Evolutionary conservation across 306 rosid species (phyloP), one percentile per base, ranked within the genome.

Genomic region (Cucurbita moschata): DNA sequence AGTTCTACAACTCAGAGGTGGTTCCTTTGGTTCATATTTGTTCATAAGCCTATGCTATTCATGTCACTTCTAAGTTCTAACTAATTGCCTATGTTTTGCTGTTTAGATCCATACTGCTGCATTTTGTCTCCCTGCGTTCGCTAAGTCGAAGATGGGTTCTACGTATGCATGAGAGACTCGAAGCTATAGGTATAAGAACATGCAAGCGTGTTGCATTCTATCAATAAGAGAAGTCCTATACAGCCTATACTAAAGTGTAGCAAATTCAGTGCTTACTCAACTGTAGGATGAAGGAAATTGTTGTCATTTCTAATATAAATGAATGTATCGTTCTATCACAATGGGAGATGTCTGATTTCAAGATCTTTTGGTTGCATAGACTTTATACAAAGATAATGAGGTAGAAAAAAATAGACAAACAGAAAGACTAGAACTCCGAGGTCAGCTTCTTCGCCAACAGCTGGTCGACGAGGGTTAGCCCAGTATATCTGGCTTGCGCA

Each of bases 401-500:
- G 97, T 61, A 88, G 85, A 79, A 86, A 87, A 53, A 90, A 83
- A 75, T 78, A 92, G 4, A 50, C 8, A 59, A 87, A 88, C 55
- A 90, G 81, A 67, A 92, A 92, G 53, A 90, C 82, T 9, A 92
- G 66, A 82, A 90, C 93, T 66, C 98, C 96, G 15, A 88, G 96
- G 79, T 92, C 98, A 37, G 98, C 96, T 79, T 92, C 98, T 90
- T 92, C 96, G 11, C 96, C 97, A 54, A 90, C 87, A 0, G 98
- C 91, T 0, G 98, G 81, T 23, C 87, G 89, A 11, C 87, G 96
- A 30, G 96, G 96, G 76, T 30, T 77, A 21, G 75, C 77, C 85
- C 85, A 86, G 76, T 87, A 90, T 74, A 92, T 78, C 81, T 88
- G 96, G 79, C 78, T 83, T 64, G 83, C 78, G 72, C 98, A 92